A percentile compares a stretch with the other conserved stretches of the same genome.
Conservation (phyloP, 352 stramenopile species). For the Globisporangium splendens region DNA sequence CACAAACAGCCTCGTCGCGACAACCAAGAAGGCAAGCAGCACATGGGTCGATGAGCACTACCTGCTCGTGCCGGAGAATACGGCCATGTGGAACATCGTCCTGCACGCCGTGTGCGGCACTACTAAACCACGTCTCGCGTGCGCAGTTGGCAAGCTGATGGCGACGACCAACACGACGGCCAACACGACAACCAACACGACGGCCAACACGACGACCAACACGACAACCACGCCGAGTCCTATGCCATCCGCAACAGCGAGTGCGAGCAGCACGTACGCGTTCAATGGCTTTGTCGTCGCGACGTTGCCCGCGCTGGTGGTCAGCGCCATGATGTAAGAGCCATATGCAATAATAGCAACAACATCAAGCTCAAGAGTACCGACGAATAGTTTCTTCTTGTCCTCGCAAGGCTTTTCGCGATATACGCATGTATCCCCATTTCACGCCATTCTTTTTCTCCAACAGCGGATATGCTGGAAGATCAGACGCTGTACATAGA, state of each 20-base stretch:
- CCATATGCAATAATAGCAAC: too few species aligned
- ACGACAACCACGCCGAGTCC: not conserved
- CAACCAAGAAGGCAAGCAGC: conserved; percentile 14
- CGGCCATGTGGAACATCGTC: conserved; percentile 53
- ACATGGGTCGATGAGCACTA: conserved; percentile 48
- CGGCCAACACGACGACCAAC: not conserved
- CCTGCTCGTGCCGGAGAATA: conserved; percentile 35
- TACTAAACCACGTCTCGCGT: conserved; percentile 40
- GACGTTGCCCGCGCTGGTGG: conserved; percentile 6
- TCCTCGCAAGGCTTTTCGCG: too few species aligned
- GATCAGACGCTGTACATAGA: too few species aligned
- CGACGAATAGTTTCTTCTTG: too few species aligned
- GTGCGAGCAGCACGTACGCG: not conserved
- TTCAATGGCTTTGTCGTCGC: conserved; percentile 6
- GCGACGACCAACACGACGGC: not conserved
- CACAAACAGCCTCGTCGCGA: conserved; percentile 8
- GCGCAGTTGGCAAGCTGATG: conserved; percentile 26
- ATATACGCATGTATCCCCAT: too few species aligned
- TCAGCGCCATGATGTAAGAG: not conserved
- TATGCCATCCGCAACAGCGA: too few species aligned
- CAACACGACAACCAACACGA: not conserved
- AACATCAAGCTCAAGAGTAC: too few species aligned
- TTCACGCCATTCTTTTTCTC: too few species aligned
- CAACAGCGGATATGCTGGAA: too few species aligned
- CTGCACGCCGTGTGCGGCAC: conserved; percentile 56